A percentile compares a stretch with the other conserved stretches of the same genome.
These are phyloP conservation scores for Hondaea fermentalgiana DNA, from an alignment of 108 stramenopile species.

Conservation along the genomic window DNA sequence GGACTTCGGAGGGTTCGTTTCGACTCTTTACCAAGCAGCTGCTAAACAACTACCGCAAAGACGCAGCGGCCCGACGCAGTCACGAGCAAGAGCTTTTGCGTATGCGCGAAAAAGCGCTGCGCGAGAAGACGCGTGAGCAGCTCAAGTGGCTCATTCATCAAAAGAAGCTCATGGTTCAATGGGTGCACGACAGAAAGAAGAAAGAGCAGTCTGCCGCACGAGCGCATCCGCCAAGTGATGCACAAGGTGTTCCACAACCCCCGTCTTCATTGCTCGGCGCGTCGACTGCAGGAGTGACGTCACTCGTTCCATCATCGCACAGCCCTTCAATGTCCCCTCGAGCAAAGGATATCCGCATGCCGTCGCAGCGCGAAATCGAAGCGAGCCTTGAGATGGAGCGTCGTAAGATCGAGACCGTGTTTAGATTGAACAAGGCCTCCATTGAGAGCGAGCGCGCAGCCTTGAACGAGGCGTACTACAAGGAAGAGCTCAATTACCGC, in stretches of 20 bases:
- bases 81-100: conserved; percentile 1
- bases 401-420: neutral
- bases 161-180: conserved; percentile 16
- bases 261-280: no score
- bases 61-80: neutral
- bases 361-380: conserved; percentile 7
- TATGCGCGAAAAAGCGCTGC: conserved; percentile 2
- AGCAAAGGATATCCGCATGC: neutral
- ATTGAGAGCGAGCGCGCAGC: conserved; percentile 14
- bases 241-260: no score
- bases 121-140: neutral
- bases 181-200: neutral
- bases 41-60: neutral
- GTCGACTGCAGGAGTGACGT: no score
- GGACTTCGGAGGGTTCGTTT: neutral
- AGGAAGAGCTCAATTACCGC: neutral
- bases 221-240: no score
- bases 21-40: neutral
- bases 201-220: neutral
- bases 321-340: neutral
- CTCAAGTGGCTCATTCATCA: conserved; percentile 18
- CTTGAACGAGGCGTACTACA: neutral
- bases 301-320: neutral
- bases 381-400: neutral
- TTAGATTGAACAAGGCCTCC: neutral